Evolutionary conservation across 495 filamentous ascomycete species (phyloP), one percentile per base, ranked within the genome.

Genomic region (Penicillium longicatenatum): DNA sequence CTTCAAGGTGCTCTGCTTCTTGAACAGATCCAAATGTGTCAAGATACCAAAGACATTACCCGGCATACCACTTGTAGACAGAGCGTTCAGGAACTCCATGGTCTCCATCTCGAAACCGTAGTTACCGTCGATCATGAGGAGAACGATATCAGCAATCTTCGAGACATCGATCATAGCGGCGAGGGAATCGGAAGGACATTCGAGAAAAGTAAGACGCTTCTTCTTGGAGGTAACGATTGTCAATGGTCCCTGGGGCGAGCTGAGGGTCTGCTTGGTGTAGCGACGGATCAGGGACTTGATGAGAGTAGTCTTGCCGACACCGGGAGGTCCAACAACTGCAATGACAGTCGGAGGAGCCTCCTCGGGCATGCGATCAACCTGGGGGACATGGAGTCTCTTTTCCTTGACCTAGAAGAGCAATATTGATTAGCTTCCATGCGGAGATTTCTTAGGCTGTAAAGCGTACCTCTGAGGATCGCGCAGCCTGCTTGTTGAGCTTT

Each of bases 61-160:
- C 9, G 94, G 94, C 91, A 98, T 96, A 70, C 94, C 94, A 51
- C 89, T 93, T 10, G 91, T 82, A 7, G 90, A 85, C 52, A 98
- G 76, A 43, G 95, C 86, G 64, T 97, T 97, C 66, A 98, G 73
- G 63, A 98, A 98, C 72, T 98, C 94, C 95, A 98, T 98, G 1
- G 94, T 98, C 77, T 98, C 94, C 94, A 98, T 98, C 76, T 98
- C 94, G 65, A 98, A 98, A 3, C 94, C 94, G 68, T 87, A 98
- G 75, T 97, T 97, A 35, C 93, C 95, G 68, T 98, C 94, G 57
- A 98, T 98, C 90, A 98, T 91, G 29, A 98, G 77, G 24, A 98
- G 76, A 4, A 98, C 91, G 60, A 98, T 97, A 68, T 98, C 94
- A 21, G 93, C 93, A 29, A 98, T 89, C 72, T 98, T 98, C 33